Evolutionary conservation across 768 basidiomycete species (phyloP), one percentile per base, ranked within the genome.

Genomic region (Nidula microcarpa): DNA sequence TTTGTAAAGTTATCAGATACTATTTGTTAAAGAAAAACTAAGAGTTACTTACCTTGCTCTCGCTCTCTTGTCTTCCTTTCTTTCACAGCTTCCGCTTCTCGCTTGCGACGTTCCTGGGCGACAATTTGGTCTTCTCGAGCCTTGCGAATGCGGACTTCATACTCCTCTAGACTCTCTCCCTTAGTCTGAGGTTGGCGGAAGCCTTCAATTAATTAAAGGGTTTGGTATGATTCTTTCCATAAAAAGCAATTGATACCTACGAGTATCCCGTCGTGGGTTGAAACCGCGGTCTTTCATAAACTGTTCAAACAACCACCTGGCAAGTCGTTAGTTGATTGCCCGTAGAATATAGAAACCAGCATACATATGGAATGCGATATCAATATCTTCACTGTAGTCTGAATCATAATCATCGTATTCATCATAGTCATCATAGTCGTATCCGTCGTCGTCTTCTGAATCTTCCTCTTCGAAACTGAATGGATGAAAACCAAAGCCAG

Each of bases 51-150:
- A 84, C 83, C 82, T 60, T 69, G 70, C 63, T 82, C 80, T 78
- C 81, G 49, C 78, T 82, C 64, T 74, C 73, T 55, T 63, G 69
- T 63, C 73, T 74, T 52, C 60, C 72, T 34, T 3, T 73, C 77
- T 62, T 78, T 84, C 16, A 79, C 77, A 3, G 68, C 71, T 18
- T 68, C 73, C 45, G 76, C 74, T 60, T 86, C 79, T 53, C 68
- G 66, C 50, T 73, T 71, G 13, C 82, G 73, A 49, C 86, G 80
- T 53, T 73, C 74, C 54, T 80, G 74, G 1, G 82, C 85, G 18
- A 66, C 77, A 53, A 76, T 65, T 61, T 81, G 84, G 43, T 83
- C 81, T 64, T 85, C 80, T 39, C 77, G 71, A 33, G 58, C 63
- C 45, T 71, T 71, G 45, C 74, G 77, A 13, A 85, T 53, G 43